phyloP scores from a whole-genome alignment of 768 basidiomycete species.

The Russula virescens region DNA sequence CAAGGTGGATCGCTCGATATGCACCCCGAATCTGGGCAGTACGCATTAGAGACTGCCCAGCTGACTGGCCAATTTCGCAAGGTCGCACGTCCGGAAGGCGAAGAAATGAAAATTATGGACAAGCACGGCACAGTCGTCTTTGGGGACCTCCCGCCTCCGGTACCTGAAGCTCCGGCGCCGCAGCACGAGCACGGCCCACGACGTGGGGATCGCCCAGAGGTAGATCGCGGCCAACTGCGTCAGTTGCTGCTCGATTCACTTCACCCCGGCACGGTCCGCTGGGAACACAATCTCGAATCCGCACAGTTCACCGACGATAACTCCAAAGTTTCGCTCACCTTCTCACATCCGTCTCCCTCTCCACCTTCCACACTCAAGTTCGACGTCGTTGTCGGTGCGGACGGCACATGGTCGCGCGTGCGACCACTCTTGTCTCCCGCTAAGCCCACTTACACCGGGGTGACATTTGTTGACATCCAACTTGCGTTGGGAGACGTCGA shows the following conservation, averaged over 20 bases:
- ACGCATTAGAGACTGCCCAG: slow-evolving; percentile 1
- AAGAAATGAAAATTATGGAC: slow-evolving; percentile 1
- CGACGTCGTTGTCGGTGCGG: slow-evolving; percentile 35
- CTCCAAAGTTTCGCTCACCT: slow-evolving; percentile 1
- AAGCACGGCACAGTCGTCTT: background rate
- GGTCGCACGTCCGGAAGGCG: slow-evolving; percentile 8
- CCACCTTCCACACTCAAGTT: background rate
- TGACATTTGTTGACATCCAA: slow-evolving; percentile 23
- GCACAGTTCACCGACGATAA: slow-evolving; percentile 1
- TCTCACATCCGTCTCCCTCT: background rate
- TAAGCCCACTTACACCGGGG: slow-evolving; percentile 33
- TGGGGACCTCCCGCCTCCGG: background rate
- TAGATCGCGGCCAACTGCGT: slow-evolving; percentile 16
- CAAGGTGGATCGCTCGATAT: slow-evolving; percentile 51
- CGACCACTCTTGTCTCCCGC: slow-evolving; percentile 32
- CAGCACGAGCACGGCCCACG: background rate
- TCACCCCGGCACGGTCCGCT: slow-evolving; percentile 1
- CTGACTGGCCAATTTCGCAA: slow-evolving; percentile 10
- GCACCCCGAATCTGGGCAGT: slow-evolving; percentile 15
- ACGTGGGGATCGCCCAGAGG: background rate
- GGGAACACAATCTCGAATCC: slow-evolving; percentile 4
- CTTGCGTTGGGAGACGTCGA: slow-evolving; percentile 24
- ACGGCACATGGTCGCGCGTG: slow-evolving; percentile 38
- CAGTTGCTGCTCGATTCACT: slow-evolving; percentile 13
- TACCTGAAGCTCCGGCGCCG: background rate